Evolutionary conservation across 78 protist genomes (phyloP), one percentile per base, ranked within the genome.

Genomic region (Dictyostelium firmibasis): DNA sequence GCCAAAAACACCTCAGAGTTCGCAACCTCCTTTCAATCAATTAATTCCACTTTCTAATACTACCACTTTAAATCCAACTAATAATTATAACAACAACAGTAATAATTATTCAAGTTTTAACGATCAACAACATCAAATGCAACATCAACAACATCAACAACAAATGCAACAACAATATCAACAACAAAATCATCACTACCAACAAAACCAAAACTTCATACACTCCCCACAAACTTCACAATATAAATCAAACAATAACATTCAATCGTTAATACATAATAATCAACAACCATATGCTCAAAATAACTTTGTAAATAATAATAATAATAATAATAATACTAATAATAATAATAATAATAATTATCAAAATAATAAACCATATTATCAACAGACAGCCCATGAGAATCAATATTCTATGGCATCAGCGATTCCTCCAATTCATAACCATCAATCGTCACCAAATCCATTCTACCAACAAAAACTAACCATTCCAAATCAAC

Each of bases 111-210:
- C 53, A 44, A 44, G 53, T 44, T 44, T 7, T 44, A 70, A 70
- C 31, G 78, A 70, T 25, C 43, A 81, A 81, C 60, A 53, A 43
- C 64, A 78, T 1, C 84, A 43, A 79, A 3, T 43, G n/a, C 44
- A 14, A 69, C 36, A 69, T 4, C 76, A 10, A 60, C 78, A 83
- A 41, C 82, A 72, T 13, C 69, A 50, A 38, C 91, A 84, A 70
- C 60, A 4, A 70, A 64, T 69, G 29, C 64, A 84, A n/a, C 43
- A 84, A 25, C 78, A 38, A 25, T 69, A 38, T 4, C 81, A 84
- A 27, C 78, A 7, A 35, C 31, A 77, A 85, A 1, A 44, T 44
- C 53, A 44, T 10, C 7, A 44, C 13, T 10, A 44, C 2, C 53
- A 44, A 44, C 53, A 44, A 44, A 44, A 44, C 7, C 53, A 2